Conservation (phyloP, 2,329 filamentous ascomycete species). For the Purpureocillium takamizusanense region DNA sequence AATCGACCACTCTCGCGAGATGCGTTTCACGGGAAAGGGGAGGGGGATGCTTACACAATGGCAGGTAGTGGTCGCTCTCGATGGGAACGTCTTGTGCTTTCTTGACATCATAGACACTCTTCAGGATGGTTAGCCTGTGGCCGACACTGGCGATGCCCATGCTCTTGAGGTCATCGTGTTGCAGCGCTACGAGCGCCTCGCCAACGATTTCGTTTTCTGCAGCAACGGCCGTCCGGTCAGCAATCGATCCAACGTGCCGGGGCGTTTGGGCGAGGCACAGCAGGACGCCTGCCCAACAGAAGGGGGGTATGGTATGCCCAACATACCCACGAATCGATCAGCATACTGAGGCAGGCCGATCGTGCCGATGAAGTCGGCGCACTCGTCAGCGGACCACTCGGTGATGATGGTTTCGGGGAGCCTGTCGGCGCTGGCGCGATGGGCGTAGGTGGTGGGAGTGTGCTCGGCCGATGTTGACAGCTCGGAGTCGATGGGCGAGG, state of each 20-base stretch:
- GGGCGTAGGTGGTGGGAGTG: constrained; percentile 70
- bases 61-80: constrained; percentile 89
- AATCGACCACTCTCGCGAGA: constrained; percentile 4
- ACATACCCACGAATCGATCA: constrained; percentile 72
- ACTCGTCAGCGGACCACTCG: constrained; percentile 79
- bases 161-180: constrained; percentile 89
- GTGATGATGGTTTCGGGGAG: constrained; percentile 68
- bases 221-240: constrained; percentile 7
- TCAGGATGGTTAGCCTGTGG: constrained; percentile 88
- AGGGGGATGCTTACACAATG: constrained; percentile 56
- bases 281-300: no score
- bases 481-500: constrained; percentile 63
- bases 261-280: not conserved
- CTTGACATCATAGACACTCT: constrained; percentile 94
- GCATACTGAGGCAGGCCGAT: constrained; percentile 78
- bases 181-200: constrained; percentile 78
- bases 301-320: not conserved
- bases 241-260: not conserved
- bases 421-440: constrained; percentile 53
- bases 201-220: constrained; percentile 90
- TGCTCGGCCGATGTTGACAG: constrained; percentile 61
- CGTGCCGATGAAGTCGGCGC: constrained; percentile 76
- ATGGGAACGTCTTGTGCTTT: constrained; percentile 85
- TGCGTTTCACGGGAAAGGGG: not conserved
- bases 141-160: constrained; percentile 91